Evolutionary conservation across 192 early-diverging fungal species (phyloP).

Genomic region (Tieghemiomyces parasiticus): DNA sequence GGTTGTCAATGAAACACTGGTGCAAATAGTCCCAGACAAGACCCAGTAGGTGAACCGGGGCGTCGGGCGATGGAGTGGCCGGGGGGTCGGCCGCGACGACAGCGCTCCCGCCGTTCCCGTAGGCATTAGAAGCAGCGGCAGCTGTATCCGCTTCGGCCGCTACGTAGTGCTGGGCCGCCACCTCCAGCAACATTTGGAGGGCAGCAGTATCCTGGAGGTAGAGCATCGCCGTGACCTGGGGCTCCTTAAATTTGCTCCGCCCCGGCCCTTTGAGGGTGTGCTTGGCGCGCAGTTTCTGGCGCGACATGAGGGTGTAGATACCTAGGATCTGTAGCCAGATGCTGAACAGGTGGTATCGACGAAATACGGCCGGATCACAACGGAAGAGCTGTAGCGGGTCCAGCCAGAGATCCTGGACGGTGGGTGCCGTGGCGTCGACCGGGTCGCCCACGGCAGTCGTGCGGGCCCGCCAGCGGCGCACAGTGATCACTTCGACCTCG

Average conservation of each 20-base stretch:
- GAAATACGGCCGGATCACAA: conserved; percentile 34
- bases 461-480: conserved; percentile 21
- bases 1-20: conserved; percentile 39
- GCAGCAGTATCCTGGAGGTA: conserved; percentile 37
- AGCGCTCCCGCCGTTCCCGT: not conserved
- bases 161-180: conserved; percentile 1
- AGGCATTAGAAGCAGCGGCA: not conserved
- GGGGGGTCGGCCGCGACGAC: not conserved
- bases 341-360: conserved; percentile 28
- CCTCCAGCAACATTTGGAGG: conserved; percentile 37
- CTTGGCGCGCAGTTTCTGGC: conserved; percentile 23
- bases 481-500: conserved; percentile 18
- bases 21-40: conserved; percentile 42
- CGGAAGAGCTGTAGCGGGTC: conserved; percentile 40
- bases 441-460: conserved; percentile 17
- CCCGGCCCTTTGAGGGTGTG: conserved; percentile 13
- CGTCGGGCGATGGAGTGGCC: not conserved
- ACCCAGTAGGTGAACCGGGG: conserved; percentile 4
- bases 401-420: conserved; percentile 30
- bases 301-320: conserved; percentile 25
- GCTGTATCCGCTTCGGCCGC: conserved; percentile 10
- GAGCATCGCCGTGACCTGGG: conserved; percentile 27
- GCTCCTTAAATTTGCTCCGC: conserved; percentile 17
- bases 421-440: not conserved
- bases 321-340: conserved; percentile 20